phyloP scores from a whole-genome alignment of 768 basidiomycete genomes.

The Sarcomyxa edulis region DNA sequence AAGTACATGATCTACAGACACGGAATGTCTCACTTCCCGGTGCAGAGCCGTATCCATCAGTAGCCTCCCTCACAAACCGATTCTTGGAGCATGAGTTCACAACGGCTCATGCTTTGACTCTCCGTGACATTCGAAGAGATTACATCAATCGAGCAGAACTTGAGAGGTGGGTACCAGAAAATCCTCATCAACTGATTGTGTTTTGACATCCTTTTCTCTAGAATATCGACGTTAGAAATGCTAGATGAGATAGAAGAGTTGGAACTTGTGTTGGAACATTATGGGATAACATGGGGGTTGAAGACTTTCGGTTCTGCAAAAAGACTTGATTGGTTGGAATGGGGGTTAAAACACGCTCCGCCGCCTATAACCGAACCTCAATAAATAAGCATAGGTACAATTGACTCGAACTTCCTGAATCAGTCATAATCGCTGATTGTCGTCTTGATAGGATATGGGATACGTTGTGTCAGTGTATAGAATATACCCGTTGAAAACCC shows the following conservation, averaged over 20 bases:
- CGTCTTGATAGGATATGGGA: too few relatives aligned
- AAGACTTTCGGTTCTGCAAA: constrained; percentile 11
- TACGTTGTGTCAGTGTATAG: too few relatives aligned
- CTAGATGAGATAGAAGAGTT: constrained; percentile 95
- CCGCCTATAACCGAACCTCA: too few relatives aligned
- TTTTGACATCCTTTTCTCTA: constrained; percentile 18
- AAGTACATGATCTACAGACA: constrained; percentile 34
- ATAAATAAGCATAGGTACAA: too few relatives aligned
- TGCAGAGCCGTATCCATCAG: constrained; percentile 52
- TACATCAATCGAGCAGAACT: constrained; percentile 47
- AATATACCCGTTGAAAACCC: too few relatives aligned
- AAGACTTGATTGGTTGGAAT: constrained; percentile 24
- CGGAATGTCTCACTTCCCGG: constrained; percentile 76
- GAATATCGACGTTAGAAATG: constrained; percentile 77
- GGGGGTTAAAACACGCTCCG: constrained; percentile 32
- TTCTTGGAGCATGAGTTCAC: constrained; percentile 58
- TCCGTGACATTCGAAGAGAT: constrained; percentile 61
- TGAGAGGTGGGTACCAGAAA: constrained; percentile 40
- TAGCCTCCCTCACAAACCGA: constrained; percentile 51
- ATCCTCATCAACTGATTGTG: neutral
- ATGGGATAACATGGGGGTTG: constrained; percentile 78
- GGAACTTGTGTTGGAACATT: constrained; percentile 84
- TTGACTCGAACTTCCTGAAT: too few relatives aligned
- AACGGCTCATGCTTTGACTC: constrained; percentile 48
- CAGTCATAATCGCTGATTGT: too few relatives aligned